These are phyloP conservation scores for Metarhizium rileyi DNA, from an alignment of 2,329 filamentous ascomycete species.

Conservation along the genomic window DNA sequence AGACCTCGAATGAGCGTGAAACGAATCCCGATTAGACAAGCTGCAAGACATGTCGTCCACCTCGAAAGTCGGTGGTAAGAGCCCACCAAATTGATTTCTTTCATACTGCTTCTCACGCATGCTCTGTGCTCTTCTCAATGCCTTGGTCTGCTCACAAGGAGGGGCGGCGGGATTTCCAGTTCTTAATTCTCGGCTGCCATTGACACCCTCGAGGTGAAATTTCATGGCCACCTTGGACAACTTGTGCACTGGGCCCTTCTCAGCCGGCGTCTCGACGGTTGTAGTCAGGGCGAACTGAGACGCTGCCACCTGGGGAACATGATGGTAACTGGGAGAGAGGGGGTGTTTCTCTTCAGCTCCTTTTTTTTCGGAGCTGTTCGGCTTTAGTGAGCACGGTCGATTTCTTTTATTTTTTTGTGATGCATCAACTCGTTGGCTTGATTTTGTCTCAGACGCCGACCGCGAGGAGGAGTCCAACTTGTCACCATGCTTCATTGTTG, in stretches of 20 bases:
- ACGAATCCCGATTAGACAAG: constrained; percentile 20
- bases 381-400: constrained; percentile 2
- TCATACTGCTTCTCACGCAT: constrained; percentile 28
- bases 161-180: constrained; percentile 18
- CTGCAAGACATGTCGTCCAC: constrained; percentile 15
- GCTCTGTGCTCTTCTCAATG: constrained; percentile 28
- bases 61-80: constrained; percentile 27
- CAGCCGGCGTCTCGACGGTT: constrained; percentile 31
- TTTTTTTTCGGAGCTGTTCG: constrained; percentile 10
- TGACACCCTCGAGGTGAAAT: constrained; percentile 26
- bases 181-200: constrained; percentile 10
- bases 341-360: constrained; percentile 7
- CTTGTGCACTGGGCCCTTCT: constrained; percentile 29
- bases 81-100: constrained; percentile 32
- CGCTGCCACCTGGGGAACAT: constrained; percentile 45
- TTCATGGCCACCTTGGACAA: constrained; percentile 33
- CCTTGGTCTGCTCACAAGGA: constrained; percentile 24
- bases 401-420: constrained; percentile 6
- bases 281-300: constrained; percentile 45
- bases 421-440: not conserved
- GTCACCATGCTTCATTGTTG: not conserved
- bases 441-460: not conserved
- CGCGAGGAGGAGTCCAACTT: not conserved
- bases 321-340: constrained; percentile 26
- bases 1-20: constrained; percentile 16